Evolutionary conservation across 1,284 basidiomycete species (phyloP).

Genomic region (Prillingera fragicola): DNA sequence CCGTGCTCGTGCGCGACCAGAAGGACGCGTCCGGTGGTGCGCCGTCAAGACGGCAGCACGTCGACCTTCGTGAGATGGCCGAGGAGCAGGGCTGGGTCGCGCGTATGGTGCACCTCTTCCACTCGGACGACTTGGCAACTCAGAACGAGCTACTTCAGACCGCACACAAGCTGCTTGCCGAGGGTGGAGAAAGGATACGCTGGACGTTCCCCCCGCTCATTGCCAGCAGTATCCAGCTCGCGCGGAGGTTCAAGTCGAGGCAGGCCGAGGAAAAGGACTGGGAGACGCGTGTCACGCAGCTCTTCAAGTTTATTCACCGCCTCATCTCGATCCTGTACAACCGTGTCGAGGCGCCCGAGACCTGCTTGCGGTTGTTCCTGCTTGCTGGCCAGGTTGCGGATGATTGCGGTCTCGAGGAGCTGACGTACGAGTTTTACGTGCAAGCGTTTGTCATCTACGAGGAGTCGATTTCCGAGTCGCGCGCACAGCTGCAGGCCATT

Average conservation of each 20-base stretch:
- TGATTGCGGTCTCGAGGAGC: constrained; percentile 85
- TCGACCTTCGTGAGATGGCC: constrained; percentile 79
- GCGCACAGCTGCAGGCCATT: constrained; percentile 87
- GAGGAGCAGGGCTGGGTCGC: constrained; percentile 98
- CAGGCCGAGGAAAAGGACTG: constrained; percentile 65
- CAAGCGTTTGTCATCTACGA: constrained; percentile 94
- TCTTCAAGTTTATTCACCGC: constrained; percentile 88
- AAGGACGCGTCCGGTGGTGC: constrained; percentile 60
- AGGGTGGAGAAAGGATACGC: constrained; percentile 86
- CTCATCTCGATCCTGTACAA: constrained; percentile 83
- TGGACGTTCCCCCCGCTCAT: constrained; percentile 93
- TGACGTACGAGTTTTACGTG: constrained; percentile 91
- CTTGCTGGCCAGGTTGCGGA: constrained; percentile 87
- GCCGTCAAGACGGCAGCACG: constrained; percentile 35
- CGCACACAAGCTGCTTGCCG: constrained; percentile 76
- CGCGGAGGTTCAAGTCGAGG: constrained; percentile 74
- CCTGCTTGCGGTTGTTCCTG: constrained; percentile 86
- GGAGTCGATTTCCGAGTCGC: constrained; percentile 85
- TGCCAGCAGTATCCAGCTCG: constrained; percentile 81
- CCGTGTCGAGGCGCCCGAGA: constrained; percentile 81
- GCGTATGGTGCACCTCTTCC: constrained; percentile 89
- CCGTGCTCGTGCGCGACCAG: constrained; percentile 84
- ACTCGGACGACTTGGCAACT: constrained; percentile 69
- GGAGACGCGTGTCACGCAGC: constrained; percentile 69
- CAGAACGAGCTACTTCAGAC: constrained; percentile 82